Base-by-base conservation (phyloP, 805 yeast genomes). In the Wickerhamiella slavikovae region DNA sequence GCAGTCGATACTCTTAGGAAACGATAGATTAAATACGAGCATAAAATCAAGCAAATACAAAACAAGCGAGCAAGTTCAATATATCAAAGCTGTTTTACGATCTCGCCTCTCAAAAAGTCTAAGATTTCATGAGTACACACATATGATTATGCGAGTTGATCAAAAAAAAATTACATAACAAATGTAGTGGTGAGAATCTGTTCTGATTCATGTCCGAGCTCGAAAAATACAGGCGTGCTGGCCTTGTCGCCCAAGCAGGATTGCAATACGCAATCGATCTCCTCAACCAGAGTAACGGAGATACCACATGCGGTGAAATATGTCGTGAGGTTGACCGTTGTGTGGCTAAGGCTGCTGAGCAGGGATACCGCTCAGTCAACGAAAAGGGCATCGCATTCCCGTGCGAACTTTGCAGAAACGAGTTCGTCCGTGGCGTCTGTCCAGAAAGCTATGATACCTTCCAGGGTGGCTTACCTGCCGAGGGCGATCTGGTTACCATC, bases 341-440 rank as follows among this genome's bases (percentile, higher is more conserved):
- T 52, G 54, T 85, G 46, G 54, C 58, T 29, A 56, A 66, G 25
- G 64, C 82, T 32, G 57, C 76, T 30, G 58, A 59, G 33, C 62
- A 57, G 32, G 72, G 64, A 19, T 83, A 66, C 53, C 58, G 56
- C 19, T 29, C 45, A 6, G 52, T 51, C 22, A 37, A 41, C 21
- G 99, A 89, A 58, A 80, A 76, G 55, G 94, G 96, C 35, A 77
- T 89, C 47, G 78, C 94, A 7, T 67, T 66, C 36, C 98, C 99
- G n/a, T 82, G 82, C 12, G 66, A 78, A 30, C 68, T 89, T 37
- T 92, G 82, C 53, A 72, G 77, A 30, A 77, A 79, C 48, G 82
- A 77, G 46, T 62, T 77, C 31, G 66, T 72, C 15, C 52, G 58
- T 33, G 93, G 93, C 8, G 78, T 76, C 52, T 62, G 92, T 19